Conservation (phyloP, 2,329 filamentous ascomycete genomes). For the Fonsecaea pugnacius region DNA sequence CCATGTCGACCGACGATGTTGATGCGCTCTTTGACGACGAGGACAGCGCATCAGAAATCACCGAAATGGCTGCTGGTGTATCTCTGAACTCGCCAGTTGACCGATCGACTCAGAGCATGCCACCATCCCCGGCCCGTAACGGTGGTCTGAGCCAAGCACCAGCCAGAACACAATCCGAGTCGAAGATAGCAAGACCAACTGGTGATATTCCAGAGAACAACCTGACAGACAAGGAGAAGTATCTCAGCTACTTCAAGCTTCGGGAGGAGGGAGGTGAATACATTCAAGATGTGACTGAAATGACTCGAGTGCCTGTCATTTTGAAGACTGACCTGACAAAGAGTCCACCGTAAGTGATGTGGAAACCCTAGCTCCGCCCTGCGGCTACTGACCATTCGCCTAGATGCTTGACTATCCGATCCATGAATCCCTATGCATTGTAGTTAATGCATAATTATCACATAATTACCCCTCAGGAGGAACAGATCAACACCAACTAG, state of each 20-base stretch:
- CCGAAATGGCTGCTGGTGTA: constrained; percentile 89
- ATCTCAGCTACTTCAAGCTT: constrained; percentile 83
- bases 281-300: constrained; percentile 97
- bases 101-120: constrained; percentile 92
- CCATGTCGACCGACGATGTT: constrained; percentile 88
- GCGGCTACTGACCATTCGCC: constrained; percentile 36
- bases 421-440: constrained; percentile 57
- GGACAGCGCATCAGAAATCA: constrained; percentile 82
- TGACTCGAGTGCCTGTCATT: constrained; percentile 96
- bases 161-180: constrained; percentile 89
- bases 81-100: constrained; percentile 73
- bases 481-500: background rate
- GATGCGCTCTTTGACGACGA: constrained; percentile 97
- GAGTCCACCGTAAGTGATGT: constrained; percentile 90
- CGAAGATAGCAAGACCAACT: constrained; percentile 74
- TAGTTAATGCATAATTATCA: constrained; percentile 38
- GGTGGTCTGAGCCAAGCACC: constrained; percentile 69
- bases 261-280: constrained; percentile 92
- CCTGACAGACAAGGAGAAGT: constrained; percentile 93
- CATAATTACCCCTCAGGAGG: background rate
- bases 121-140: constrained; percentile 82
- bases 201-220: constrained; percentile 76
- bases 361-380: constrained; percentile 5
- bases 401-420: constrained; percentile 57
- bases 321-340: constrained; percentile 97